These are phyloP conservation scores for Hypseocharis bilobata DNA, from an alignment of 441 rosid species.

Conservation along the genomic window DNA sequence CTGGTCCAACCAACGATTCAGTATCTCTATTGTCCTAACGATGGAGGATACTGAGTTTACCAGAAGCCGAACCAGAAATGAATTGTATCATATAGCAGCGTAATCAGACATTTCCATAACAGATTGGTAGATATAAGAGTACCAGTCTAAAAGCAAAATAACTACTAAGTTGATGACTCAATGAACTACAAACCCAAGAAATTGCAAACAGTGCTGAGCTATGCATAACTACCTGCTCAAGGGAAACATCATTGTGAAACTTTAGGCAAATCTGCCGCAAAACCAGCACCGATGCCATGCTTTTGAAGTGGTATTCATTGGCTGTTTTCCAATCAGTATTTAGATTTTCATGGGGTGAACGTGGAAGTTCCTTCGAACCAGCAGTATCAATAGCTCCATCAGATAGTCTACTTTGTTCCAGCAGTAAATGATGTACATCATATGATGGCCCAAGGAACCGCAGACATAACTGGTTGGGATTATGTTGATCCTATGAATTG, in stretches of 20 bases:
- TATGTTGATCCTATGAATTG: constrained; percentile 30
- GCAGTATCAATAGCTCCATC: constrained; percentile 23
- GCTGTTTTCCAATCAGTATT: constrained; percentile 53
- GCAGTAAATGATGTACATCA: constrained; percentile 57
- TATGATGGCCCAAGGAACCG: constrained; percentile 68
- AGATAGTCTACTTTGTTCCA: constrained; percentile 34
- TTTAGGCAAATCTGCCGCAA: constrained; percentile 53
- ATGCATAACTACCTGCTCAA: constrained; percentile 55
- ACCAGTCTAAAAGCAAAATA: not conserved
- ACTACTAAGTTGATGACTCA: not conserved
- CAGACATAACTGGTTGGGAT: constrained; percentile 45
- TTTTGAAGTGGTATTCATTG: constrained; percentile 70
- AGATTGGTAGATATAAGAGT: not conserved
- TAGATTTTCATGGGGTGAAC: constrained; percentile 28
- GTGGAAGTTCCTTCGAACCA: constrained; percentile 25
- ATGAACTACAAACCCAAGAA: not conserved
- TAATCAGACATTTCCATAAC: too few relatives aligned
- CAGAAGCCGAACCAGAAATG: not conserved
- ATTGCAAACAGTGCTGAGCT: not conserved
- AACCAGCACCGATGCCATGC: constrained; percentile 69
- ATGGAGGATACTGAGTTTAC: not conserved
- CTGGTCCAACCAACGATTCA: not conserved
- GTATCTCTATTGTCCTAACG: too few relatives aligned
- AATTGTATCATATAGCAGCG: too few relatives aligned
- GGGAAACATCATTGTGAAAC: constrained; percentile 62